These are phyloP conservation scores for Immersiporthe knoxdaviesiana DNA, from an alignment of 2,329 filamentous ascomycete species.

Conservation along the genomic window DNA sequence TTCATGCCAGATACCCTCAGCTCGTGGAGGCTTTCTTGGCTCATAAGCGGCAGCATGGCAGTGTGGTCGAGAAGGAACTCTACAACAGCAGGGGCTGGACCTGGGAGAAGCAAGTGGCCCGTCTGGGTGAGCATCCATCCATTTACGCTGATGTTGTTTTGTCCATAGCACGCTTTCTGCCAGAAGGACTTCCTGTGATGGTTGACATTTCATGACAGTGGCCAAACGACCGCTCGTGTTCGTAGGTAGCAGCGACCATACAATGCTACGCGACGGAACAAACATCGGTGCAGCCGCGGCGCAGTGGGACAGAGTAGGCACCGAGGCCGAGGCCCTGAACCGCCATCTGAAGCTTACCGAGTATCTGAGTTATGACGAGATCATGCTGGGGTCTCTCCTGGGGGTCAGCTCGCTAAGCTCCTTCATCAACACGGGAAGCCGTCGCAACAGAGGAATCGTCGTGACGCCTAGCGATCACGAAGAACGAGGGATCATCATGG, in stretches of 20 bases:
- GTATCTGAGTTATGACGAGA: slow-evolving; percentile 42
- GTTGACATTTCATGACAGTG: background rate
- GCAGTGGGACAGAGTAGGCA: slow-evolving; percentile 21
- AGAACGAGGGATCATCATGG: slow-evolving; percentile 37
- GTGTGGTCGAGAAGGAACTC: background rate
- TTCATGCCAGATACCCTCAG: background rate
- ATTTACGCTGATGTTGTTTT: background rate
- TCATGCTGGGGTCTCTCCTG: slow-evolving; percentile 39
- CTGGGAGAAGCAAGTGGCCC: slow-evolving; percentile 3
- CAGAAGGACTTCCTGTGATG: background rate
- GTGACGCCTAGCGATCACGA: slow-evolving; percentile 32
- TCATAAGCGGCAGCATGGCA: slow-evolving; percentile 13
- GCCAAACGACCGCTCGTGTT: slow-evolving; percentile 19
- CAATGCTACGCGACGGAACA: slow-evolving; percentile 5
- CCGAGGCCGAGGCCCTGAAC: slow-evolving; percentile 25
- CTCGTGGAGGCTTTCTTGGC: slow-evolving; percentile 2
- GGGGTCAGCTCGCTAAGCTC: slow-evolving; percentile 38
- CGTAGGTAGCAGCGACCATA: background rate
- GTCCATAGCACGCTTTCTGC: too few species aligned
- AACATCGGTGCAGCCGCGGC: background rate
- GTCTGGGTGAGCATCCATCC: background rate
- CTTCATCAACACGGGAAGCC: slow-evolving; percentile 39
- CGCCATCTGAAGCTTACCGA: slow-evolving; percentile 32
- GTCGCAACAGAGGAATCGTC: slow-evolving; percentile 31
- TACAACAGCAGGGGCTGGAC: slow-evolving; percentile 5